Base-by-base conservation (phyloP, 1,139 yeast genomes). In the Nadsonia commutata region DNA sequence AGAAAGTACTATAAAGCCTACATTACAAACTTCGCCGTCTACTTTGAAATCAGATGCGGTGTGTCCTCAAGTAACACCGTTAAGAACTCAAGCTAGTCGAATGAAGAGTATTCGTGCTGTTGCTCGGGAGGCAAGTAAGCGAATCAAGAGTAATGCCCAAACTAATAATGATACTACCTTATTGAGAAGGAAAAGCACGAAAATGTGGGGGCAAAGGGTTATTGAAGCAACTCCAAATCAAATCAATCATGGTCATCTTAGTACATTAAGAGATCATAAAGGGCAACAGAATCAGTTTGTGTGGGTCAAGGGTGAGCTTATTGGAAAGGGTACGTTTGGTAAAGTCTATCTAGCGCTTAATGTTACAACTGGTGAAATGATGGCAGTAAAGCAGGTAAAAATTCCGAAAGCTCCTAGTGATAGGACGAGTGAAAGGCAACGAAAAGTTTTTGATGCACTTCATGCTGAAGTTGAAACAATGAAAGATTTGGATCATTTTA, bases 311-410 rank as follows among this genome's bases (percentile, higher is more conserved):
- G 99, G 99, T 68, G 97, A 88, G 56, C 69, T 90, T 49, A 85
- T 93, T 47, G 99, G 99, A 1, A 76, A 88, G 47, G 99, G 99
- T 0, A 88, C 96, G 0, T 93, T 88, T 68, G 99, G 98, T n/a
- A 80, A 84, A 39, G 98, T 93, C 1, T 90, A 74, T 56, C 69
- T 93, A 47, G 97, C 95, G 1, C 70, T 93, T 56, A 93, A 93
- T 60, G 93, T 86, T 16, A 90, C 97, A 1, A 86, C 95, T 0
- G 97, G 98, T 45, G 99, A 93, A 56, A 88, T 93, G 95, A 79
- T 93, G 65, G 99, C 99, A 0, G 98, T 93, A 1, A 93, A 93
- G 57, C 98, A 93, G 59, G 96, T 90, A 3, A 78, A 74, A 42
- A 81, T 81, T 3, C 80, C 85, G 1, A 67, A 63, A 40, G 64